Percentiles rank a stretch among this genome's conserved stretches.
Conservation (phyloP, 345 rosid genomes). For the Ceriops decandra region DNA sequence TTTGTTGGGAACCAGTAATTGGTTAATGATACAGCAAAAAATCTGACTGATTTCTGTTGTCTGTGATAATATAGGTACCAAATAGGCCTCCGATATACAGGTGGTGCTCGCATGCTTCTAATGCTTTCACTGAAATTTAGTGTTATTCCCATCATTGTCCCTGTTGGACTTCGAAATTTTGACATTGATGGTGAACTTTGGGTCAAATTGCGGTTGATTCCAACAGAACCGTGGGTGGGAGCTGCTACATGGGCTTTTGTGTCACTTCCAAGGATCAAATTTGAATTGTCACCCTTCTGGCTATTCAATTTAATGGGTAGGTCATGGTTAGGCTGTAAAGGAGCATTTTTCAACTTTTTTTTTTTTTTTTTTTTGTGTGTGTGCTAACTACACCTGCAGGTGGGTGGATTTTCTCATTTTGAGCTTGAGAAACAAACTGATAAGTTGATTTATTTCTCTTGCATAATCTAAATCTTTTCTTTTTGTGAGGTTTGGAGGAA, state of each 20-base stretch:
- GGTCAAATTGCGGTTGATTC: conserved; percentile 92
- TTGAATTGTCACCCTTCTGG: conserved; percentile 89
- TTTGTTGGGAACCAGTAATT: no score
- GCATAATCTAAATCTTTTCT: neutral
- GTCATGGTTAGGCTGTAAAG: conserved; percentile 17
- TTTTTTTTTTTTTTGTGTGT: neutral
- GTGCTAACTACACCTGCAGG: neutral
- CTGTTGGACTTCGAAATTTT: conserved; percentile 89
- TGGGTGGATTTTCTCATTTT: conserved; percentile 2
- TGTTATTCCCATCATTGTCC: conserved; percentile 75
- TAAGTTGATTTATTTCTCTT: conserved; percentile 1
- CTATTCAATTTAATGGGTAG: conserved; percentile 95
- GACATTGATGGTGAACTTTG: conserved; percentile 99
- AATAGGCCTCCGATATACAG: conserved; percentile 92
- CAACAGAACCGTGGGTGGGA: conserved; percentile 90
- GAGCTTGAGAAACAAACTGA: neutral
- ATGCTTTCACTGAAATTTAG: conserved; percentile 85
- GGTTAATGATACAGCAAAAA: no score
- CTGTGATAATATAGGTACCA: conserved; percentile 65
- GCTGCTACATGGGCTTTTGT: conserved; percentile 96
- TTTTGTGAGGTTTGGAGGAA: neutral
- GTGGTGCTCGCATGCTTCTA: conserved; percentile 91
- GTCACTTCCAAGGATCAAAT: conserved; percentile 92
- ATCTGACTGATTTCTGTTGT: conserved; percentile 20
- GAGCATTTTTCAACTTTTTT: conserved; percentile 6